phyloP scores from a whole-genome alignment of 2,329 filamentous ascomycete species.

The Colletotrichum liriopes region DNA sequence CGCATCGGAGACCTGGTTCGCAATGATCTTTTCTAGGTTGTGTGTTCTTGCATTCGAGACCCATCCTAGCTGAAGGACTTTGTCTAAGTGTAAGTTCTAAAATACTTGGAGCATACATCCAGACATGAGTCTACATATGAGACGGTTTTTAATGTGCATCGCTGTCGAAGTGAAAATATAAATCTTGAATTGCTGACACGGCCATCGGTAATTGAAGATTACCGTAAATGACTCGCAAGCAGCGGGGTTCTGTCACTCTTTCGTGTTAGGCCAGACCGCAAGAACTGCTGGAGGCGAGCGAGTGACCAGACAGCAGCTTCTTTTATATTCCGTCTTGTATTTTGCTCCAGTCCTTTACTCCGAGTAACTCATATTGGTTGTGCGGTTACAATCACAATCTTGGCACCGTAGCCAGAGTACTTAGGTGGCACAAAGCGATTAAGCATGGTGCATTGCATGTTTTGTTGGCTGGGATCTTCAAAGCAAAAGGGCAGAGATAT shows the following conservation, averaged over 20 bases:
- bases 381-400: not conserved
- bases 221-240: not conserved
- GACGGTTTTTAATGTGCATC: not conserved
- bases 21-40: not conserved
- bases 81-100: not conserved
- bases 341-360: not conserved
- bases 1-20: not conserved
- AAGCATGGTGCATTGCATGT: not conserved
- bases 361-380: not conserved
- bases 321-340: too few relatives aligned
- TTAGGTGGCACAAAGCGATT: too few relatives aligned
- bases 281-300: not conserved
- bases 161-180: not conserved
- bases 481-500: not conserved
- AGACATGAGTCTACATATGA: not conserved
- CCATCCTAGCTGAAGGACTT: not conserved
- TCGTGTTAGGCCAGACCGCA: not conserved
- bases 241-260: not conserved
- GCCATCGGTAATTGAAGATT: not conserved
- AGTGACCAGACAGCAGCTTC: not conserved
- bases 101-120: not conserved
- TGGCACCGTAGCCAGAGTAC: not conserved
- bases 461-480: not conserved
- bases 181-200: not conserved
- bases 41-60: not conserved